Conservation (phyloP, 192 early-diverging fungal species). For the Cladochytrium replicatum region DNA sequence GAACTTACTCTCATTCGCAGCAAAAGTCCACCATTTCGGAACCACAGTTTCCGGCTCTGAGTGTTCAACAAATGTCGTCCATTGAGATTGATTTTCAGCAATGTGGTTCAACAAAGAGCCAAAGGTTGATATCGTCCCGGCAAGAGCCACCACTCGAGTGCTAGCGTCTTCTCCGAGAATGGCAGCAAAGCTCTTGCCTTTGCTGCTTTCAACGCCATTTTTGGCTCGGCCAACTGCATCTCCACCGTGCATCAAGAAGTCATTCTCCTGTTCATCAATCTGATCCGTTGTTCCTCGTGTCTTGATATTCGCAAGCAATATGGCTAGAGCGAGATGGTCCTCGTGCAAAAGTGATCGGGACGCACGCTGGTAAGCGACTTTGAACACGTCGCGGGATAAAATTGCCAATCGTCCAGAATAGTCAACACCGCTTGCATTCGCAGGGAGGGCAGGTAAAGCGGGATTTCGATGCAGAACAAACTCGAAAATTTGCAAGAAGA, state of each 20-base stretch:
- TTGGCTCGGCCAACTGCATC: slow-evolving; percentile 20
- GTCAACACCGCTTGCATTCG: slow-evolving; percentile 39
- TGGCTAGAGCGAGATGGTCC: slow-evolving; percentile 79
- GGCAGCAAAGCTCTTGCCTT: no score
- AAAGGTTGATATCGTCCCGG: slow-evolving; percentile 6
- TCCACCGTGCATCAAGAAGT: slow-evolving; percentile 58
- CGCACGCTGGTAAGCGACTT: slow-evolving; percentile 65
- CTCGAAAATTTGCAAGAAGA: slow-evolving; percentile 89
- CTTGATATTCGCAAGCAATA: slow-evolving; percentile 82
- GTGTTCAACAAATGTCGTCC: slow-evolving; percentile 24
- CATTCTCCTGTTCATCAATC: slow-evolving; percentile 56
- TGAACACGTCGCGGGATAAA: slow-evolving; percentile 75
- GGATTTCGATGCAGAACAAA: slow-evolving; percentile 68
- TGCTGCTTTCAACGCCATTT: neutral
- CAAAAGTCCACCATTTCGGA: slow-evolving; percentile 20
- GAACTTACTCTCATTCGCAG: slow-evolving; percentile 10
- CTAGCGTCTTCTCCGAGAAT: slow-evolving; percentile 21
- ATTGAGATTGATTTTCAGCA: slow-evolving; percentile 13
- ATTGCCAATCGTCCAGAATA: slow-evolving; percentile 58
- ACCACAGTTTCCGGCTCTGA: slow-evolving; percentile 22
- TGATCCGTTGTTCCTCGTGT: slow-evolving; percentile 44
- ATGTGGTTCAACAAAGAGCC: slow-evolving; percentile 18
- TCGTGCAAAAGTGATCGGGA: slow-evolving; percentile 81
- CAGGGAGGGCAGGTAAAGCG: no score
- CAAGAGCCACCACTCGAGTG: slow-evolving; percentile 4